Conservation (phyloP, 1,284 basidiomycete genomes). For the Malassezia cuniculi region DNA sequence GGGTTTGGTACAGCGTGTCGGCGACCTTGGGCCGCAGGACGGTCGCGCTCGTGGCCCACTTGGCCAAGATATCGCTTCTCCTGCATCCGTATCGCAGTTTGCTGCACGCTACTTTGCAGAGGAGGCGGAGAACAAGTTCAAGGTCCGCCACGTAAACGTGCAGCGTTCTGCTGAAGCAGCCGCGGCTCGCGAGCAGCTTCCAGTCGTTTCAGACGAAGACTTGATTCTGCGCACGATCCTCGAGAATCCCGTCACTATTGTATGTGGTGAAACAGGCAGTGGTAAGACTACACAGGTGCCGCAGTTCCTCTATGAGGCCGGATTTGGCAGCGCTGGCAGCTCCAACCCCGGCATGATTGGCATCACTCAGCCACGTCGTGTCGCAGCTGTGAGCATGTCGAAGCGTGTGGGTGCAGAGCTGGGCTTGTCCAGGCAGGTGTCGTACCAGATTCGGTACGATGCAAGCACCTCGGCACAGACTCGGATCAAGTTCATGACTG, state of each 20-base stretch:
- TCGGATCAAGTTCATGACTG: conserved; percentile 98
- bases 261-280: conserved; percentile 79
- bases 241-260: conserved; percentile 63
- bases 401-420: conserved; percentile 79
- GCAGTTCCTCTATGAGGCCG: conserved; percentile 84
- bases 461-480: conserved; percentile 78
- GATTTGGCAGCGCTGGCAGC: conserved; percentile 69
- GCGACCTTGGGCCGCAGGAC: conserved; percentile 35
- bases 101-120: conserved; percentile 20
- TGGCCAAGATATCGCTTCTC: conserved; percentile 22
- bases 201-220: conserved; percentile 87
- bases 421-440: conserved; percentile 66
- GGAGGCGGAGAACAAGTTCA: background rate
- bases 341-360: conserved; percentile 97
- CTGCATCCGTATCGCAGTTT: conserved; percentile 23
- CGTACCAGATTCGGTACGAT: conserved; percentile 95
- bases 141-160: conserved; percentile 7
- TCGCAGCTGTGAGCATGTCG: conserved; percentile 92
- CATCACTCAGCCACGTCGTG: conserved; percentile 89
- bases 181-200: conserved; percentile 60
- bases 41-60: conserved; percentile 40
- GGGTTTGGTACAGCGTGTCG: conserved; percentile 30
- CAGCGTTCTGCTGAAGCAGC: conserved; percentile 22
- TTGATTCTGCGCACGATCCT: conserved; percentile 81
- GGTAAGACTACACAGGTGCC: conserved; percentile 98